phyloP scores from a whole-genome alignment of 192 early-diverging fungal species.

The Thamnidium elegans region DNA sequence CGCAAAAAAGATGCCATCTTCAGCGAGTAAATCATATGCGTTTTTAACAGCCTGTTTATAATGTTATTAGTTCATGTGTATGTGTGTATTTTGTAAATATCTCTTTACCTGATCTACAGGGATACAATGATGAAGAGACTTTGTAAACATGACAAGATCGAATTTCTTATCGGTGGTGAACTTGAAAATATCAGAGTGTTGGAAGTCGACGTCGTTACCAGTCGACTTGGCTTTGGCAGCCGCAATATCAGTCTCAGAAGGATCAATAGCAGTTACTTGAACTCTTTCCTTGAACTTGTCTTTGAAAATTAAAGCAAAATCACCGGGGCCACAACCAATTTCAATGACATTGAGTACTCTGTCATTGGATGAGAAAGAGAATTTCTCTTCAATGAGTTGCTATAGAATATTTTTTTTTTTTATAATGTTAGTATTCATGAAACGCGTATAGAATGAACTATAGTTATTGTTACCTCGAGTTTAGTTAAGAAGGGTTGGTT shows the following conservation, averaged over 20 bases:
- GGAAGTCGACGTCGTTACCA: neutral
- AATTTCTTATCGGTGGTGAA: conserved; percentile 1
- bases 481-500: too few relatives aligned
- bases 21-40: neutral
- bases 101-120: conserved; percentile 19
- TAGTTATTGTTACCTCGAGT: too few relatives aligned
- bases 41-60: conserved; percentile 6
- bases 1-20: conserved; percentile 9
- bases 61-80: neutral
- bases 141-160: conserved; percentile 22
- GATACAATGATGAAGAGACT: conserved; percentile 21
- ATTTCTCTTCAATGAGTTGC: neutral
- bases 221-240: neutral
- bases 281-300: neutral
- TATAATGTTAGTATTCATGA: too few relatives aligned
- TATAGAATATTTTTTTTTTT: neutral
- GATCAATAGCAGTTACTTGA: conserved; percentile 9
- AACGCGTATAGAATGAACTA: too few relatives aligned
- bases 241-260: neutral
- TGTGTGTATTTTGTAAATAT: too few relatives aligned
- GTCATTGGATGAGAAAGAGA: neutral
- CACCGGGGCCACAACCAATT: conserved; percentile 14
- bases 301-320: neutral
- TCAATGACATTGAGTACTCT: conserved; percentile 7
- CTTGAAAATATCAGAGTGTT: conserved; percentile 8